These are phyloP conservation scores for Ganoderma meredithae DNA, from an alignment of 1,284 basidiomycete species.

Conservation along the genomic window DNA sequence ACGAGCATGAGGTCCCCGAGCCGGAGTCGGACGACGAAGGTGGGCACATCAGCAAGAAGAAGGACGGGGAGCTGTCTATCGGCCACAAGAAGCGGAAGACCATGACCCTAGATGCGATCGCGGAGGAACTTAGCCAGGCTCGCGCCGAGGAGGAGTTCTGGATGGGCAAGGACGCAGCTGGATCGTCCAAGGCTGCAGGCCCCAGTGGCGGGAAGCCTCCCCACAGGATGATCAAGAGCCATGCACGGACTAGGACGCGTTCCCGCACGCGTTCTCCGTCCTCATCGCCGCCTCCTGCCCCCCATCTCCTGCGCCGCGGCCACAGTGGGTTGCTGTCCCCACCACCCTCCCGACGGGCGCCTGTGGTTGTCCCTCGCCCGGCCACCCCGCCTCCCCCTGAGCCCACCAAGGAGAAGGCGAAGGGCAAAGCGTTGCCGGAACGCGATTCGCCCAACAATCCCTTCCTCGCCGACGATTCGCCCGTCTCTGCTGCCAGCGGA, in stretches of 20 bases:
- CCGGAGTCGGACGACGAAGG: slow-evolving; percentile 31
- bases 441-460: slow-evolving; percentile 64
- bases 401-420: slow-evolving; percentile 22
- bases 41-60: slow-evolving; percentile 17
- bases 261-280: slow-evolving; percentile 41
- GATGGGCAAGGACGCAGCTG: slow-evolving; percentile 33
- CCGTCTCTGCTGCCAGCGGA: slow-evolving; percentile 23
- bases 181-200: slow-evolving; percentile 16
- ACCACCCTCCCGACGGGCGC: slow-evolving; percentile 44
- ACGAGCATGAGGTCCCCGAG: slow-evolving; percentile 31
- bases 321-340: slow-evolving; percentile 44
- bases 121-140: slow-evolving; percentile 43
- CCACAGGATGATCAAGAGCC: slow-evolving; percentile 26
- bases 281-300: slow-evolving; percentile 38
- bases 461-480: slow-evolving; percentile 46
- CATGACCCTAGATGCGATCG: slow-evolving; percentile 41
- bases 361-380: slow-evolving; percentile 32
- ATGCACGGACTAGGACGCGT: slow-evolving; percentile 33
- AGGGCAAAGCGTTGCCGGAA: slow-evolving; percentile 39
- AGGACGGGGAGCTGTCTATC: slow-evolving; percentile 32
- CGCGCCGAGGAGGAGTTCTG: slow-evolving; percentile 45
- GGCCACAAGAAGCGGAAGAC: slow-evolving; percentile 44
- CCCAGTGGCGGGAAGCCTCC: slow-evolving; percentile 14
- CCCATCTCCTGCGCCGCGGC: slow-evolving; percentile 36
- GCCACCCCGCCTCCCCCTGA: slow-evolving; percentile 36